Evolutionary conservation across 2,329 filamentous ascomycete genomes (phyloP), one percentile per base, ranked within the genome.

Genomic region (Colletotrichum limetticola): DNA sequence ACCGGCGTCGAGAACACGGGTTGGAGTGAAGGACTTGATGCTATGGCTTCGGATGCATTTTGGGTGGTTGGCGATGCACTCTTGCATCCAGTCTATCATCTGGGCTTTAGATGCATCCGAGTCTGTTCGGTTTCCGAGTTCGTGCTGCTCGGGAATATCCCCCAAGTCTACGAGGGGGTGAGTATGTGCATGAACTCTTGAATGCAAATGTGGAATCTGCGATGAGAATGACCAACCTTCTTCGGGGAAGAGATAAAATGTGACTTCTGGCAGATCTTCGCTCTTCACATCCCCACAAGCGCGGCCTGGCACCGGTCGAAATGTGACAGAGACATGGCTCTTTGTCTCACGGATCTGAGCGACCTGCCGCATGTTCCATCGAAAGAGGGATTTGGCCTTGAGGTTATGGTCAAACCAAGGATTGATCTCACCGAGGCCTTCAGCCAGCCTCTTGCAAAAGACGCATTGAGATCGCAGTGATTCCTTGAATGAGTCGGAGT

Each of bases 1-100:
- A 8, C 68, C 71, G 46, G 75, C 64, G 55, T 76, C 75, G 1
- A 76, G 71, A 2, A 71, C 59, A 16, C 74, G 65, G 1, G 68
- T 73, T 19, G 74, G 74, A 2, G 66, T 26, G 52, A 75, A 75
- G 19, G 49, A 56, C 16, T n/a, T 46, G 9, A 12, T 46, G 22
- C 5, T 24, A 30, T 74, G 72, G 11, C 42, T 58, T 2, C 59
- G 49, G n/a, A 26, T 14, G 72, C 72, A 74, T n/a, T 69, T 59
- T 5, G 61, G 58, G 30, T 74, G 74, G 32, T 62, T 49, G 4
- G 28, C 16, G 7, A 28, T 42, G 49, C 74, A 75, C 11, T 69
- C 22, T 30, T 35, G 56, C 30, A 74, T 19, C 74, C 74, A 75
- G 9, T 19, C 7, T 78, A 26, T 37, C 69, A 72, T 72, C 5